These are phyloP conservation scores for Dothideomycetes sp. DNA, from an alignment of 2,329 filamentous ascomycete species.

Conservation along the genomic window DNA sequence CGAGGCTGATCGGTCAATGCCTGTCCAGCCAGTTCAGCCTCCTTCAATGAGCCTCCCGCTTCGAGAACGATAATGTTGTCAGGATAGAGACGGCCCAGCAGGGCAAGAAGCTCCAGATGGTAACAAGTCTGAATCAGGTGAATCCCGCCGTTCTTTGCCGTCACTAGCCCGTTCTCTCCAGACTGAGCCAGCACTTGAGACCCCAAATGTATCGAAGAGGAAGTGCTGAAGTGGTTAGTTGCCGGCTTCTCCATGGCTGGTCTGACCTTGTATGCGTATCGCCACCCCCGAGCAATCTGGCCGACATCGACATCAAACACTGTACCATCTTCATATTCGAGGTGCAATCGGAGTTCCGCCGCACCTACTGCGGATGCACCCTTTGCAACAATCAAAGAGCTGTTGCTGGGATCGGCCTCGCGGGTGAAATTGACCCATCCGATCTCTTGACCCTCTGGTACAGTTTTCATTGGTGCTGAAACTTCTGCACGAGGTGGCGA, in stretches of 20 bases:
- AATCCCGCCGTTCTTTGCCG: neutral
- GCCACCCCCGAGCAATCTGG: slow-evolving; percentile 3
- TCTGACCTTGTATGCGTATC: slow-evolving; percentile 3
- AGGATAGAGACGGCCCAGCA: neutral
- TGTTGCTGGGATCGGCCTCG: too few relatives aligned
- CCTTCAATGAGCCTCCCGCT: neutral
- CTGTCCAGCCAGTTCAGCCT: neutral
- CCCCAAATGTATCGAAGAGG: neutral
- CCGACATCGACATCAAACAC: neutral
- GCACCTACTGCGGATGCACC: too few relatives aligned
- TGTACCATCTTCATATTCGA: too few relatives aligned
- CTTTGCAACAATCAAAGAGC: too few relatives aligned
- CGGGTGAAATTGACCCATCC: too few relatives aligned
- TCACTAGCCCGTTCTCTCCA: neutral
- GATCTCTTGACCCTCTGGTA: too few relatives aligned
- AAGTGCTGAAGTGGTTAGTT: too few relatives aligned
- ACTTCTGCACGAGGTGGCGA: too few relatives aligned
- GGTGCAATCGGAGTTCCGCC: too few relatives aligned
- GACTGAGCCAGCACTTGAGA: neutral
- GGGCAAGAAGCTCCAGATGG: slow-evolving; percentile 1
- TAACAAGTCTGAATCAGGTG: neutral
- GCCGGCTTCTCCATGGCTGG: too few relatives aligned
- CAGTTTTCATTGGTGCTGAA: too few relatives aligned
- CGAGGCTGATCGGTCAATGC: slow-evolving; percentile 1
- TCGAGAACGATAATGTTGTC: slow-evolving; percentile 1